phyloP scores from a whole-genome alignment of 78 protist genomes.

The Anaeramoeba flamelloides region DNA sequence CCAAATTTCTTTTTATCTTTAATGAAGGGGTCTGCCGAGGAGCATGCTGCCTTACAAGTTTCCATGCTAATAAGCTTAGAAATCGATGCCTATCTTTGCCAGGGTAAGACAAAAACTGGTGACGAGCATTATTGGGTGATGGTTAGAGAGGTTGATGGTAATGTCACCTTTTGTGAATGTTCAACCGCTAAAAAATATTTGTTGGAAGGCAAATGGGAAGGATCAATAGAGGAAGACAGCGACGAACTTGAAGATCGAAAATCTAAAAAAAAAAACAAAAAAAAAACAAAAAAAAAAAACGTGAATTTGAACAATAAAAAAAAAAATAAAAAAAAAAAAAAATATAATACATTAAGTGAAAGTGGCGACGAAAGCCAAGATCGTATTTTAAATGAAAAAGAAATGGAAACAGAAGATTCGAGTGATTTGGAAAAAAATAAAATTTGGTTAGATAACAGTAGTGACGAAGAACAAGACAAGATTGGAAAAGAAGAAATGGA shows the following conservation, averaged over 20 bases:
- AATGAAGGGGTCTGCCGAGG: constrained; percentile 25
- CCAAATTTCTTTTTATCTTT: constrained; percentile 15
- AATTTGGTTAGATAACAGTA: too few relatives aligned
- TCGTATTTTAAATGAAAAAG: too few relatives aligned
- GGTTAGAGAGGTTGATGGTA: constrained; percentile 4
- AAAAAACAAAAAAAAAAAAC: not conserved
- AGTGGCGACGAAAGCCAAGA: too few relatives aligned
- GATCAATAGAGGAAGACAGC: not conserved
- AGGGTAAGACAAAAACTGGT: constrained; percentile 6
- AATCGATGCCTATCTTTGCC: constrained; percentile 12
- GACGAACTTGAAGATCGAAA: not conserved
- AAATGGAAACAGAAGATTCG: too few relatives aligned
- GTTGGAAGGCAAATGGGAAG: not conserved
- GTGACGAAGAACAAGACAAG: too few relatives aligned
- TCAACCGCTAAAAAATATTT: constrained; percentile 2
- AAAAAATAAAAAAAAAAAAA: too few relatives aligned
- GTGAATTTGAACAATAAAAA: not conserved
- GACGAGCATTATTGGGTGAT: constrained; percentile 16
- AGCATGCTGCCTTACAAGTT: constrained; percentile 19
- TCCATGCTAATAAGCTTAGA: not conserved
- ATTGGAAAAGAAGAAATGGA: not conserved
- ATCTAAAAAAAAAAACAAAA: not conserved
- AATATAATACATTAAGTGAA: too few relatives aligned
- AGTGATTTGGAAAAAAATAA: too few relatives aligned
- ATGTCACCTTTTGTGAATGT: constrained; percentile 13